phyloP scores from a whole-genome alignment of 2,329 filamentous ascomycete species.

The Cytospora chrysosperma region DNA sequence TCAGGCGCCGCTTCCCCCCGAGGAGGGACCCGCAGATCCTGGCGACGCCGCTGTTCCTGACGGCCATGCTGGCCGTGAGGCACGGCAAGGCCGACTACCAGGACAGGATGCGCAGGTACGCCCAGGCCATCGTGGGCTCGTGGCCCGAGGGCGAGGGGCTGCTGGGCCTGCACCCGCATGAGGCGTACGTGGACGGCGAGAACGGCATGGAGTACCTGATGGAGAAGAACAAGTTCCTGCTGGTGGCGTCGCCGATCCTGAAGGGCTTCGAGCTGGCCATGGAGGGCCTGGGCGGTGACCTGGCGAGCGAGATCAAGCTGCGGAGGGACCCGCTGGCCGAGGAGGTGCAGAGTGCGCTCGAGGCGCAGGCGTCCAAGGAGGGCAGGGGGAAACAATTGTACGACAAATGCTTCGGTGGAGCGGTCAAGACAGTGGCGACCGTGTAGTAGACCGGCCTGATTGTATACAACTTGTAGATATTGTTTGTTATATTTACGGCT shows the following conservation, averaged over 20 bases:
- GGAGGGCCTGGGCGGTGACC: conserved; percentile 33
- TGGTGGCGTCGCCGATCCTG: conserved; percentile 38
- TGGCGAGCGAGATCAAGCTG: conserved; percentile 38
- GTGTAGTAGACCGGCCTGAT: conserved; percentile 19
- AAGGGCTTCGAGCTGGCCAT: conserved; percentile 47
- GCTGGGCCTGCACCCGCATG: conserved; percentile 37
- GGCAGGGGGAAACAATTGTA: conserved; percentile 32
- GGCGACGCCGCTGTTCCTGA: conserved; percentile 43
- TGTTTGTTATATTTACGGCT: conserved; percentile 12
- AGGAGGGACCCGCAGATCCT: conserved; percentile 45
- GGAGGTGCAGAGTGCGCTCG: conserved; percentile 30
- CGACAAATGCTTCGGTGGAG: conserved; percentile 32
- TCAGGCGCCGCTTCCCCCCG: conserved; percentile 32
- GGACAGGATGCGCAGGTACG: conserved; percentile 39
- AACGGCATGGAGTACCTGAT: conserved; percentile 35
- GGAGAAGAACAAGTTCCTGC: conserved; percentile 37
- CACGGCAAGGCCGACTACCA: conserved; percentile 33
- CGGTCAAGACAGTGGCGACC: conserved; percentile 6
- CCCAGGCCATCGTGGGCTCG: conserved; percentile 36
- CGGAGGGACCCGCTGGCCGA: conserved; percentile 26
- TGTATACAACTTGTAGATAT: conserved; percentile 25
- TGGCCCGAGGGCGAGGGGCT: conserved; percentile 43
- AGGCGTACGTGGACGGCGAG: conserved; percentile 30
- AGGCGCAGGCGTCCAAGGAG: conserved; percentile 16
- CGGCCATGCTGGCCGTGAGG: conserved; percentile 40